phyloP scores from a whole-genome alignment of 1,139 yeast genomes.

The Pichia cactophila region DNA sequence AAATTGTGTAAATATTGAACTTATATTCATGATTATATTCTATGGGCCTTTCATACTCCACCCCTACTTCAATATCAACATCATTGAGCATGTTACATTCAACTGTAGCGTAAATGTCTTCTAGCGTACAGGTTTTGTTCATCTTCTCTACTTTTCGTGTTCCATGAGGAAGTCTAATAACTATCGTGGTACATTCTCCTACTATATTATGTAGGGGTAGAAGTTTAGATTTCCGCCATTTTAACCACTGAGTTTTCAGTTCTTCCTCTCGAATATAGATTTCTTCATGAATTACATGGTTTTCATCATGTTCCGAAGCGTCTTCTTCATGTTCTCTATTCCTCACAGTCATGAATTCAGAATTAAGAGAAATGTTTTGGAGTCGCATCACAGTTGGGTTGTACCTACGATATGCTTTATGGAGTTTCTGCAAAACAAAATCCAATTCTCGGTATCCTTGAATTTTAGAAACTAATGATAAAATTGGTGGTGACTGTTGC shows the following conservation, averaged over 20 bases:
- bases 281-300: neutral
- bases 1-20: constrained; percentile 46
- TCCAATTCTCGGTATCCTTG: constrained; percentile 43
- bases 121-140: constrained; percentile 38
- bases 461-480: constrained; percentile 56
- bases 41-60: constrained; percentile 28
- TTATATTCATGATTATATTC: constrained; percentile 37
- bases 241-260: constrained; percentile 34
- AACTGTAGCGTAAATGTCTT: constrained; percentile 54
- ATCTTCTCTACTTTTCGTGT: constrained; percentile 42
- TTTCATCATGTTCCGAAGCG: neutral
- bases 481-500: constrained; percentile 41
- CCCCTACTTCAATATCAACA: constrained; percentile 11
- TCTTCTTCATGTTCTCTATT: neutral
- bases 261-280: neutral
- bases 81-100: constrained; percentile 37
- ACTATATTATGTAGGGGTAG: constrained; percentile 29
- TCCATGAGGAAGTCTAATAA: constrained; percentile 51
- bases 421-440: constrained; percentile 35
- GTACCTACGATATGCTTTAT: constrained; percentile 44
- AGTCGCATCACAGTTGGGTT: constrained; percentile 54
- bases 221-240: constrained; percentile 38
- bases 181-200: constrained; percentile 40
- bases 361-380: constrained; percentile 37
- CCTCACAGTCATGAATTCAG: neutral